Conservation (phyloP, 768 basidiomycete species). For the Pisolithus sp. region DNA sequence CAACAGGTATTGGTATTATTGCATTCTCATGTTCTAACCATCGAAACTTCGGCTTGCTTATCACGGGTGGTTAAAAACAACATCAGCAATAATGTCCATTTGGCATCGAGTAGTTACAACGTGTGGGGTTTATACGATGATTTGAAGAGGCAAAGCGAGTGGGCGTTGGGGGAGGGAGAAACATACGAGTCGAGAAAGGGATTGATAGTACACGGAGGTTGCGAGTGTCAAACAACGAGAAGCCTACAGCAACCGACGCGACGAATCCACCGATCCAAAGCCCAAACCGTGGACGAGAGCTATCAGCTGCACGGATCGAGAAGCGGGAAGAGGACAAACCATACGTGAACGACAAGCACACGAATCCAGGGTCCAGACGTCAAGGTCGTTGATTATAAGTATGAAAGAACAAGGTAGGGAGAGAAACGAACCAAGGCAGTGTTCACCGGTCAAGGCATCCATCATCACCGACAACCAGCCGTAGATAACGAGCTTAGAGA, state of each 20-base stretch:
- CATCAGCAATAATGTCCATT: too few species aligned
- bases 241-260: neutral
- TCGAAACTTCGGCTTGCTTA: too few species aligned
- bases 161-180: too few species aligned
- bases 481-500: too few species aligned
- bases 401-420: conserved; percentile 6
- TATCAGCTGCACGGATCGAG: neutral
- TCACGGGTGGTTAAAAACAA: too few species aligned
- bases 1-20: too few species aligned
- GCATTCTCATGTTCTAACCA: too few species aligned
- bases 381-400: conserved; percentile 6
- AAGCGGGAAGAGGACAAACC: neutral
- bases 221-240: neutral
- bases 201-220: neutral
- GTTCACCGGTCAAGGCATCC: conserved; percentile 6
- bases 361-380: conserved; percentile 7
- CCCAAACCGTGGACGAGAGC: neutral
- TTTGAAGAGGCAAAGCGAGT: too few species aligned
- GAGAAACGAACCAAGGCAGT: conserved; percentile 9
- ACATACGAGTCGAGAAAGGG: neutral
- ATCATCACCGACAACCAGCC: neutral
- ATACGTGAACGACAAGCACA: neutral
- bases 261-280: neutral
- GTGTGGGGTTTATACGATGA: too few species aligned
- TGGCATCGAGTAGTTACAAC: too few species aligned